Evolutionary conservation across 1,284 basidiomycete species (phyloP), one percentile per base, ranked within the genome.

Genomic region (Coriolopsis trogii): DNA sequence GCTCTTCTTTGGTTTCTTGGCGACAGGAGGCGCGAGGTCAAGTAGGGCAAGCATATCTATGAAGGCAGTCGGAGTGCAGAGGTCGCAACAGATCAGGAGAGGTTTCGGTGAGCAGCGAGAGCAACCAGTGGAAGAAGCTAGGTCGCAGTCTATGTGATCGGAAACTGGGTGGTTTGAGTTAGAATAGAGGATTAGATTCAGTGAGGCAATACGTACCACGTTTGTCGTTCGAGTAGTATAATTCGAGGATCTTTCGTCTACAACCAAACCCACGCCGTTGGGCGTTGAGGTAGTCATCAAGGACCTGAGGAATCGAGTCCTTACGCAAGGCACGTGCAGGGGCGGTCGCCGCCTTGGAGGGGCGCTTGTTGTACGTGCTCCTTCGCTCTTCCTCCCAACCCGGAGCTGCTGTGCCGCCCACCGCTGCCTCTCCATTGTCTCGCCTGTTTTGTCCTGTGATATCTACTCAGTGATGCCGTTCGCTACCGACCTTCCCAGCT

Each of bases 231-330:
- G 23, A 26, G 26, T 46, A 51, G 9, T 31, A 13, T 9, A 51
- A 24, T n/a, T 16, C 36, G 7, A 51, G 15, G 7, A 31, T 20
- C 16, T 26, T 37, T 16, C 49, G 30, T 51, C 49, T 29, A 47
- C 53, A 55, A 6, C 29, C 18, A 21, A 55, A 21, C 7, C 41
- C 53, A 23, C 49, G 24, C 9, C n/a, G 4, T n/a, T 18, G 10
- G 23, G 53, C 53, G 26, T 55, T 55, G 24, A 55, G 29, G 15
- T 51, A 23, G 31, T 55, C 53, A n/a, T 45, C 39, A 4, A 55
- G 20, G 3, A 33, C 49, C 5, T 49, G 28, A 8, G 28, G 8
- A 30, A 30, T 30, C 28, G 7, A 8, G 15, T 30, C 28, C 28
- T 30, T 30, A 7, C 28, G 28, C 15, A 7, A 7, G 28, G 28